Evolutionary conservation across 1,284 basidiomycete species (phyloP).

Genomic region (Ceratobasidium sp.): DNA sequence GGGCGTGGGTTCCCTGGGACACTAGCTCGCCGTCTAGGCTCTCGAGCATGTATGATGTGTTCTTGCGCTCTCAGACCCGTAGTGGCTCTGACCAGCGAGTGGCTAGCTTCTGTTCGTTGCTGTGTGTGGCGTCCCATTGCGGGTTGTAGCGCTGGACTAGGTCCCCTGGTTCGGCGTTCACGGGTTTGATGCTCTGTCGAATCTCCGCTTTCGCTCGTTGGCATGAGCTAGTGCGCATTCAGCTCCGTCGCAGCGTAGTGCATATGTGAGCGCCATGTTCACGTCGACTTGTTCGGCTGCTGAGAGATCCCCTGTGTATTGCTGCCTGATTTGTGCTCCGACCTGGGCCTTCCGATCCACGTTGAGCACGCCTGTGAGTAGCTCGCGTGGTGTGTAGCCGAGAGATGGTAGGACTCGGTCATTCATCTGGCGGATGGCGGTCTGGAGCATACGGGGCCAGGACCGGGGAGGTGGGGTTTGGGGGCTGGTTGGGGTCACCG

Average conservation of each 20-base stretch:
- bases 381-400: conserved; percentile 43
- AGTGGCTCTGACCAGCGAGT: conserved; percentile 40
- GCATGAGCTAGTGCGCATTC: conserved; percentile 33
- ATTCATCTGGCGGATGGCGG: conserved; percentile 43
- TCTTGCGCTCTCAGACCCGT: conserved; percentile 1
- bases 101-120: conserved; percentile 39
- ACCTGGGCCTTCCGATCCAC: background rate
- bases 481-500: background rate
- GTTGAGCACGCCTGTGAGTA: conserved; percentile 41
- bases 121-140: conserved; percentile 29
- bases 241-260: conserved; percentile 22
- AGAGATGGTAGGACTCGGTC: conserved; percentile 42
- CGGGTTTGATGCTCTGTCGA: conserved; percentile 29
- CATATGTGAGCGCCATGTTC: conserved; percentile 43
- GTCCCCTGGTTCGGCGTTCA: conserved; percentile 29
- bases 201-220: conserved; percentile 18
- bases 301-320: background rate
- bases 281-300: conserved; percentile 15
- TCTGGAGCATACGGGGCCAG: conserved; percentile 45
- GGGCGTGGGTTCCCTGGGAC: conserved; percentile 1
- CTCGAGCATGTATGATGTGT: conserved; percentile 37
- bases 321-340: background rate
- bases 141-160: conserved; percentile 43
- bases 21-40: conserved; percentile 12
- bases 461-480: background rate